phyloP scores from a whole-genome alignment of 805 yeast genomes.

The Lachancea fermentati region DNA sequence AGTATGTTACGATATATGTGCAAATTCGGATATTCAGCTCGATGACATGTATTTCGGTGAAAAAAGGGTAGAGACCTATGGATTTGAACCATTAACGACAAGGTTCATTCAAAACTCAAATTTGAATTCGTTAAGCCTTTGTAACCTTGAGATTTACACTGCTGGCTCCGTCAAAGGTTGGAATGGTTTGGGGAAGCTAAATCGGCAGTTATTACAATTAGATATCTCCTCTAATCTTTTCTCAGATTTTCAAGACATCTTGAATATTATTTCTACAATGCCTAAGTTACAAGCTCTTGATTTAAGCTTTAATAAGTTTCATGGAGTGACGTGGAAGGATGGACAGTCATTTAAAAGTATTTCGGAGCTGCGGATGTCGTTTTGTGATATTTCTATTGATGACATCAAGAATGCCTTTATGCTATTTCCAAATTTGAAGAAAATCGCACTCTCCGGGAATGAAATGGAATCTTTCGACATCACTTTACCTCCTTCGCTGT shows the following conservation, averaged over 20 bases:
- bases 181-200: neutral
- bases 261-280: constrained; percentile 34
- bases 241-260: constrained; percentile 35
- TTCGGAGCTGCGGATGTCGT: constrained; percentile 22
- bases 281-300: constrained; percentile 39
- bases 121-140: constrained; percentile 45
- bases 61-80: constrained; percentile 57
- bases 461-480: constrained; percentile 6
- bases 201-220: constrained; percentile 33
- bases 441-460: constrained; percentile 27
- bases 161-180: constrained; percentile 7
- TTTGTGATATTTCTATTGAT: constrained; percentile 14
- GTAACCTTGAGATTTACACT: constrained; percentile 28
- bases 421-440: constrained; percentile 35
- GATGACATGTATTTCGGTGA: constrained; percentile 43
- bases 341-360: constrained; percentile 6
- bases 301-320: constrained; percentile 50
- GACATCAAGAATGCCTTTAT: constrained; percentile 10
- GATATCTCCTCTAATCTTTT: constrained; percentile 61
- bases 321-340: constrained; percentile 6
- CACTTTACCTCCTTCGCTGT: constrained; percentile 11
- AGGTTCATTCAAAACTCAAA: constrained; percentile 42
- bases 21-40: constrained; percentile 28
- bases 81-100: constrained; percentile 53
- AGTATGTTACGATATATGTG: constrained; percentile 49